A percentile compares a stretch with the other conserved stretches of the same genome.
Conservation (phyloP, 108 stramenopile species). For the Pseudonitzschia pungens region DNA sequence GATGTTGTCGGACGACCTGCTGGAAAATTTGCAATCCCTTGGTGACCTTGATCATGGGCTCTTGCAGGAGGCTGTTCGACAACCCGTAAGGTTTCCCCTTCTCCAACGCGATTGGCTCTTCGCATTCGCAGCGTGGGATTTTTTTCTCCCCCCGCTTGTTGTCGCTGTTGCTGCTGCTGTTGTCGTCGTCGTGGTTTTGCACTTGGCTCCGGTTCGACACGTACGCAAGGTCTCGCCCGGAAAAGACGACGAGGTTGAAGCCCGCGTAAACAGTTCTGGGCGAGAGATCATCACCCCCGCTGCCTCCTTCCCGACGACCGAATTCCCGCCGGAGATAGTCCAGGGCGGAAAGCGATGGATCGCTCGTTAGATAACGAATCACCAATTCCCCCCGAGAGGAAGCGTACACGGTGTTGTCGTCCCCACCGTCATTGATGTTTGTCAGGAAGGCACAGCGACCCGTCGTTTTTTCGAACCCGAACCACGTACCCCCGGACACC, state of each 20-base stretch:
- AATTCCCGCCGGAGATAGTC: conserved; percentile 7
- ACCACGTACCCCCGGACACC: conserved; percentile 14
- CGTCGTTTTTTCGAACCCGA: conserved; percentile 8
- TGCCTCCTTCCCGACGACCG: not conserved
- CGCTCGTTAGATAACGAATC: conserved; percentile 1
- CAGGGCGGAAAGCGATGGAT: not conserved
- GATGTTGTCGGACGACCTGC: not conserved
- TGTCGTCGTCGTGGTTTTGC: not conserved
- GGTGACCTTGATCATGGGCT: not conserved
- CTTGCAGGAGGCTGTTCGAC: conserved; percentile 1
- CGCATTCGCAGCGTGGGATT: not conserved
- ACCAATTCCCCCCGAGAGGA: conserved; percentile 9
- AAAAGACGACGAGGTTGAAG: conserved; percentile 9
- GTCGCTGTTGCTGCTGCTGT: not conserved
- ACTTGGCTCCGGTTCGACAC: not conserved
- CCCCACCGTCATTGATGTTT: not conserved
- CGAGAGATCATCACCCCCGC: too few relatives aligned
- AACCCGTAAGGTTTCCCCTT: conserved; percentile 4
- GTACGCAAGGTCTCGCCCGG: conserved; percentile 10
- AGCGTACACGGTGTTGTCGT: not conserved
- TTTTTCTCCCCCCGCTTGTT: not conserved
- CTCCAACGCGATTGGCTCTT: not conserved
- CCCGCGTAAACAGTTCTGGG: not conserved
- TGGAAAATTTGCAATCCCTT: not conserved
- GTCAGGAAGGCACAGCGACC: conserved; percentile 12